A percentile compares a stretch with the other conserved stretches of the same genome.
phyloP scores from a whole-genome alignment of 805 yeast species.

The Lachancea waltii region DNA sequence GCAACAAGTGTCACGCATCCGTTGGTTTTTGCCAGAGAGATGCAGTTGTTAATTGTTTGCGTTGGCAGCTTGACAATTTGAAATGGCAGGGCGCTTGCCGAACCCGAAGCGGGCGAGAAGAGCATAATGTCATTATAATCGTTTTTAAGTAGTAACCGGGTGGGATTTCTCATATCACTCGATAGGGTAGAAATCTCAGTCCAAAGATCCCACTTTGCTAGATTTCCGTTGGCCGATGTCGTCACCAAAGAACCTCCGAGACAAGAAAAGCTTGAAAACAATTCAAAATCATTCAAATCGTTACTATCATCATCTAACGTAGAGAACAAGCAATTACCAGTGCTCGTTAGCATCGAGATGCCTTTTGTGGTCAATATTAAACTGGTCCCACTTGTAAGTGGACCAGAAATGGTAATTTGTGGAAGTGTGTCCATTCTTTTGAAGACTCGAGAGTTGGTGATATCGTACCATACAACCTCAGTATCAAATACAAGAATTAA shows the following conservation, averaged over 20 bases:
- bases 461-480: conserved; percentile 18
- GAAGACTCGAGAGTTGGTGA: conserved; percentile 11
- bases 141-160: conserved; percentile 20
- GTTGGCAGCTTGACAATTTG: conserved; percentile 29
- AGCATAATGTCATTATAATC: conserved; percentile 26
- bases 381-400: conserved; percentile 16
- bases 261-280: conserved; percentile 17
- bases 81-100: conserved; percentile 17
- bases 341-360: conserved; percentile 20
- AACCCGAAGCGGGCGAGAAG: conserved; percentile 24
- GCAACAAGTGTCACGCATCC: conserved; percentile 25
- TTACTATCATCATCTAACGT: conserved; percentile 17
- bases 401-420: conserved; percentile 18
- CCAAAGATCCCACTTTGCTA: conserved; percentile 27
- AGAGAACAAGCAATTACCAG: conserved; percentile 26
- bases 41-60: conserved; percentile 26
- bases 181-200: conserved; percentile 17
- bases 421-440: conserved; percentile 12
- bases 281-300: conserved; percentile 8
- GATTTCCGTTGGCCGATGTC: conserved; percentile 18
- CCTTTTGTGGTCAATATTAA: conserved; percentile 22
- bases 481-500: conserved; percentile 16
- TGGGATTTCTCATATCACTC: conserved; percentile 20
- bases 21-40: conserved; percentile 19
- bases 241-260: conserved; percentile 16